phyloP scores from a whole-genome alignment of 2,329 filamentous ascomycete species.

The Trichoderma atroviride region DNA sequence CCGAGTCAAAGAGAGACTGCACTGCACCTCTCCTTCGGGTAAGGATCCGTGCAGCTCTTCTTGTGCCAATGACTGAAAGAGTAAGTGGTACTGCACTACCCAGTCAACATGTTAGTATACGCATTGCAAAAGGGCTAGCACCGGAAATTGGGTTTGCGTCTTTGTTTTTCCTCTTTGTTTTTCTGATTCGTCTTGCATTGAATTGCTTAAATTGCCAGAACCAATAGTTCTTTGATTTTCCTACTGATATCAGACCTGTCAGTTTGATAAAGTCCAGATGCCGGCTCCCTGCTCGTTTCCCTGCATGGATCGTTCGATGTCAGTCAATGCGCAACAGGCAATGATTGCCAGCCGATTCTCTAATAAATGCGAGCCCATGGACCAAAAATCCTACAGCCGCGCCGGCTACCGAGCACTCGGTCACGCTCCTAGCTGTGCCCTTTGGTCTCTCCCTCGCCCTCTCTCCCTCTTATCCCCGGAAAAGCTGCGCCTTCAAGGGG shows the following conservation, averaged over 20 bases:
- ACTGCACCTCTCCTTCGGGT: neutral
- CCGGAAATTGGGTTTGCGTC: neutral
- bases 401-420: conserved; percentile 17
- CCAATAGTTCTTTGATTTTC: conserved; percentile 3
- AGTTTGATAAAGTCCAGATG: neutral
- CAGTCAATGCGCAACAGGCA: neutral
- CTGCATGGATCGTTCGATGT: conserved; percentile 20
- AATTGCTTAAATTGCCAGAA: neutral
- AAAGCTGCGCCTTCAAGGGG: neutral
- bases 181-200: neutral
- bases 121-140: neutral
- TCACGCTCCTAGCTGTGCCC: neutral
- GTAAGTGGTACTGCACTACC: neutral
- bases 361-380: neutral
- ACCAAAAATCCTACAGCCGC: neutral
- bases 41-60: conserved; percentile 5
- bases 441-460: neutral
- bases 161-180: neutral
- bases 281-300: neutral
- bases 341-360: neutral
- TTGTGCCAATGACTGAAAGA: conserved; percentile 12
- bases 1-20: neutral
- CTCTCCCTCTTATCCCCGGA: neutral
- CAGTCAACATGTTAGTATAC: neutral
- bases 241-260: conserved; percentile 12